Percentiles rank a stretch among this genome's conserved stretches.
phyloP scores from a whole-genome alignment of 352 stramenopile genomes.

The Phytopythium delawarense region DNA sequence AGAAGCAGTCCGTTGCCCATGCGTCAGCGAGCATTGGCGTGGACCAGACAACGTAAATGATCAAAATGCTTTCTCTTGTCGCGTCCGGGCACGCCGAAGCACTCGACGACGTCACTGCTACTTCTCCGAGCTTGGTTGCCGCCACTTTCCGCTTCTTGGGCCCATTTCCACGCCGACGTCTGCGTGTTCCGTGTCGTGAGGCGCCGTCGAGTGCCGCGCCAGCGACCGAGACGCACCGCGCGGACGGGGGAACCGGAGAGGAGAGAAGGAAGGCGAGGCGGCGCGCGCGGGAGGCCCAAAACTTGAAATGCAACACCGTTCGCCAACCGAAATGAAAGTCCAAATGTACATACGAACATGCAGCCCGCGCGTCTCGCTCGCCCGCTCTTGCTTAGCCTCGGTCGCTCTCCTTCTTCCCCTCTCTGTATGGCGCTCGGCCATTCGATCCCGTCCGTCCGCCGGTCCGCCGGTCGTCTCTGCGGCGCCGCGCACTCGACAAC shows the following conservation, averaged over 20 bases:
- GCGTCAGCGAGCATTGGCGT: neutral
- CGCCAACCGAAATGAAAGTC: constrained; percentile 1
- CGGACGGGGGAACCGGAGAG: neutral
- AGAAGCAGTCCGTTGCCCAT: neutral
- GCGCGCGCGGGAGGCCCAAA: constrained; percentile 1
- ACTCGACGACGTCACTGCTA: neutral
- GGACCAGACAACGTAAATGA: neutral
- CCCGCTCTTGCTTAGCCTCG: neutral
- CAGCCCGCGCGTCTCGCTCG: neutral
- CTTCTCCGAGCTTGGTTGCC: constrained; percentile 1
- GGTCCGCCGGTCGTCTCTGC: neutral
- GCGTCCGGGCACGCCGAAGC: neutral
- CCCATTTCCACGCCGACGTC: neutral
- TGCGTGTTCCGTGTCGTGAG: neutral
- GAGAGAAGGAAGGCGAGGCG: neutral
- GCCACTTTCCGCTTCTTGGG: neutral
- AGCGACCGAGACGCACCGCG: neutral
- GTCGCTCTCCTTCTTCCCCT: neutral
- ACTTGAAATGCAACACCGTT: constrained; percentile 6
- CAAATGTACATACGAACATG: constrained; percentile 5
- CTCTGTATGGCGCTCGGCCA: constrained; percentile 3
- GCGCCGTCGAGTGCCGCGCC: neutral
- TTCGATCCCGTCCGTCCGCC: neutral
- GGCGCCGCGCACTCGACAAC: too few species aligned
- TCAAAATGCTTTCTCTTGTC: neutral